These are phyloP conservation scores for Russula emetica DNA, from an alignment of 768 basidiomycete genomes.

Conservation along the genomic window DNA sequence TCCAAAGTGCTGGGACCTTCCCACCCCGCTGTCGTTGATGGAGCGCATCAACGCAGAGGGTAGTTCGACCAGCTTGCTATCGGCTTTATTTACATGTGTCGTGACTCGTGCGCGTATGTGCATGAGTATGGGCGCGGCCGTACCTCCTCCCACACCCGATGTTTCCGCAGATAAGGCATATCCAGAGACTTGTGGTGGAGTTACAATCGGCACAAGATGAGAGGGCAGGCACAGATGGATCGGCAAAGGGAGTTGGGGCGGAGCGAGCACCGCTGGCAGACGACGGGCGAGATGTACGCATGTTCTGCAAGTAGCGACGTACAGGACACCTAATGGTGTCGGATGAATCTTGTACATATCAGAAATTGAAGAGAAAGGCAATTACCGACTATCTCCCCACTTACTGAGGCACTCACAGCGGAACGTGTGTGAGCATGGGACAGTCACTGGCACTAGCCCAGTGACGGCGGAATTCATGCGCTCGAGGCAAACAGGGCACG, in stretches of 20 bases:
- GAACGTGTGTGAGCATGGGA: too few relatives aligned
- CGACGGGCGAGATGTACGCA: too few relatives aligned
- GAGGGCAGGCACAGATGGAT: conserved; percentile 41
- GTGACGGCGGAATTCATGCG: conserved; percentile 93
- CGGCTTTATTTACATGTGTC: conserved; percentile 88
- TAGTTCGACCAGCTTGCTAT: conserved; percentile 92
- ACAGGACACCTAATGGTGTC: too few relatives aligned
- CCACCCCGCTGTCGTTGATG: conserved; percentile 45
- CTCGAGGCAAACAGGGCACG: conserved; percentile 96
- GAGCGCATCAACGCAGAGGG: conserved; percentile 79
- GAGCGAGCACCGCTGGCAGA: too few relatives aligned
- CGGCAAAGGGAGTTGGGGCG: conserved; percentile 58
- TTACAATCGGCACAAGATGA: conserved; percentile 70
- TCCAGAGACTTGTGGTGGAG: conserved; percentile 87
- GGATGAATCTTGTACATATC: too few relatives aligned
- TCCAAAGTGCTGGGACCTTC: conserved; percentile 83
- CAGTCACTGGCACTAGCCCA: conserved; percentile 83
- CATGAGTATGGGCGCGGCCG: conserved; percentile 88
- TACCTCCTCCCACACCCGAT: conserved; percentile 96
- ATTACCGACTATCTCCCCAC: too few relatives aligned
- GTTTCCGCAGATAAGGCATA: conserved; percentile 95
- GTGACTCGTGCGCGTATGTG: conserved; percentile 86
- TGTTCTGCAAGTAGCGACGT: too few relatives aligned
- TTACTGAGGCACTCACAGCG: too few relatives aligned
- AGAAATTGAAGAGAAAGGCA: too few relatives aligned